A percentile compares a stretch with the other conserved stretches of the same genome.
Evolutionary conservation across 805 yeast species (phyloP).

Genomic region (Candida jianshihensis): DNA sequence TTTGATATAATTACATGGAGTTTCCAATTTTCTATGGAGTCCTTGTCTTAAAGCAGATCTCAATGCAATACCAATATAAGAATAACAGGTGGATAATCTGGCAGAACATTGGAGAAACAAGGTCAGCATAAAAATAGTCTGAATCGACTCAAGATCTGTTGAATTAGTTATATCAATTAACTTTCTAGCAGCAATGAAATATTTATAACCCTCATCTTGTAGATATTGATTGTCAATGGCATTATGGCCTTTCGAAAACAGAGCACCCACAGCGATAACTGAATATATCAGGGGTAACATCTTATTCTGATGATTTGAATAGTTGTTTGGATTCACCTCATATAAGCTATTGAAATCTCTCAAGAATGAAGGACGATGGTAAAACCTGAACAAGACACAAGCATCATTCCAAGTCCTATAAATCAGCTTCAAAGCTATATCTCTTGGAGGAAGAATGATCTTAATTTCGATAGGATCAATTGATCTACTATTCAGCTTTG

Average conservation of each 20-base stretch:
- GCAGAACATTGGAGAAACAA: slow-evolving; percentile 86
- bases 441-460: slow-evolving; percentile 70
- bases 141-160: slow-evolving; percentile 73
- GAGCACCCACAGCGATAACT: slow-evolving; percentile 79
- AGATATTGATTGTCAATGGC: slow-evolving; percentile 27
- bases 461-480: slow-evolving; percentile 34
- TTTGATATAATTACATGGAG: slow-evolving; percentile 56
- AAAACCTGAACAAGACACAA: slow-evolving; percentile 76
- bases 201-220: slow-evolving; percentile 64
- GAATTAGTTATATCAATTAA: slow-evolving; percentile 79
- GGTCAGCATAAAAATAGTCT: slow-evolving; percentile 80
- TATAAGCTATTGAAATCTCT: slow-evolving; percentile 70
- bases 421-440: slow-evolving; percentile 64
- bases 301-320: slow-evolving; percentile 70
- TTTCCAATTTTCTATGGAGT: slow-evolving; percentile 55
- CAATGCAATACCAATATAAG: slow-evolving; percentile 83
- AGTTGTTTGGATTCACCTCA: slow-evolving; percentile 69
- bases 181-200: slow-evolving; percentile 74
- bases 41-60: slow-evolving; percentile 82
- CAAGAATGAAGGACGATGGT: slow-evolving; percentile 78
- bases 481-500: slow-evolving; percentile 23
- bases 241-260: slow-evolving; percentile 44
- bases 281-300: slow-evolving; percentile 80
- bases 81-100: slow-evolving; percentile 76
- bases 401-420: slow-evolving; percentile 82